Evolutionary conservation across 495 filamentous ascomycete genomes (phyloP).

Genomic region (Cercophora samala): DNA sequence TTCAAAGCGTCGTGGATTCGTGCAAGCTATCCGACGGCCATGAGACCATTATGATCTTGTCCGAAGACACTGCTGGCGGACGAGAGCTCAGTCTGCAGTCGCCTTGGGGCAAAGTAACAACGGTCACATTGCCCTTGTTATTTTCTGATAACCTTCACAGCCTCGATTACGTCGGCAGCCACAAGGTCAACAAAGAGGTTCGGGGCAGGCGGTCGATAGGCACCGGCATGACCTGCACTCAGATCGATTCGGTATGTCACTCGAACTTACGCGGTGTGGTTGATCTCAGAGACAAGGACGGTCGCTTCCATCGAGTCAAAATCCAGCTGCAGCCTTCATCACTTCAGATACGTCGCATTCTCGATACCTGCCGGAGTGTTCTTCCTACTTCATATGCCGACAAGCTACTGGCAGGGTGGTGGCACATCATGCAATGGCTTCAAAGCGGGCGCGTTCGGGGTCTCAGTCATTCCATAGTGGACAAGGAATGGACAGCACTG

Average conservation of each 20-base stretch:
- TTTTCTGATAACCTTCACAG: conserved; percentile 37
- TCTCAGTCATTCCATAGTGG: conserved; percentile 29
- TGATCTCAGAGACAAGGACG: conserved; percentile 60
- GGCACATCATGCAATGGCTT: conserved; percentile 70
- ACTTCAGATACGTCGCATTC: conserved; percentile 53
- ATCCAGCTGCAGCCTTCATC: conserved; percentile 64
- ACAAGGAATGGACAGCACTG: conserved; percentile 76
- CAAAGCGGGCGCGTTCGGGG: conserved; percentile 44
- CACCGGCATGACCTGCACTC: conserved; percentile 29
- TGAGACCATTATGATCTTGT: conserved; percentile 66
- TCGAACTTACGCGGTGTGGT: conserved; percentile 54
- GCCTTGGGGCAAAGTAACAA: conserved; percentile 65
- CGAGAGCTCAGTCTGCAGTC: conserved; percentile 69
- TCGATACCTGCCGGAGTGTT: conserved; percentile 60
- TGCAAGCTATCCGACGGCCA: conserved; percentile 69
- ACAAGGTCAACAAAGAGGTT: conserved; percentile 14
- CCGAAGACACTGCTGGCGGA: conserved; percentile 57
- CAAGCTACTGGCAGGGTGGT: conserved; percentile 67
- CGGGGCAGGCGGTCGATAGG: conserved; percentile 11
- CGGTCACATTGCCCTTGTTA: conserved; percentile 50
- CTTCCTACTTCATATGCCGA: conserved; percentile 60
- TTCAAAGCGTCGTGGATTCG: conserved; percentile 67
- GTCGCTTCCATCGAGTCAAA: conserved; percentile 60
- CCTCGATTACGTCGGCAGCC: conserved; percentile 39
- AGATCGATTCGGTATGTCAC: conserved; percentile 44